A percentile compares a stretch with the other conserved stretches of the same genome.
These are phyloP conservation scores for Erodium trifolium DNA, from an alignment of 441 rosid species.

Conservation along the genomic window DNA sequence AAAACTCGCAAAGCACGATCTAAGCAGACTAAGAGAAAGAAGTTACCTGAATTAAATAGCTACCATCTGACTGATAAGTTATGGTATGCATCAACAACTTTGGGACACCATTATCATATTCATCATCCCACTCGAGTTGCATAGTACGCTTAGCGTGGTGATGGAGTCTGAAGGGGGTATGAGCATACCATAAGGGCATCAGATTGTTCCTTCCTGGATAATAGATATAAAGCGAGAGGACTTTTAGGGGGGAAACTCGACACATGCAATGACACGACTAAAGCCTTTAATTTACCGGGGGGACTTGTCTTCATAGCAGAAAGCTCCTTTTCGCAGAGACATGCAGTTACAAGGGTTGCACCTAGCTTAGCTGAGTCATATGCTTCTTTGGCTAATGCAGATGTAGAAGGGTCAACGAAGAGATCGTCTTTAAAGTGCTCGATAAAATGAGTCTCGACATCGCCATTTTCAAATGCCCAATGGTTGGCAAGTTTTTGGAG, in stretches of 20 bases:
- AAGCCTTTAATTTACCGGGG: conserved; percentile 42
- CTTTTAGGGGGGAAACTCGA: not conserved
- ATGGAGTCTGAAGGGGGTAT: conserved; percentile 82
- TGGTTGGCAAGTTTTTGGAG: conserved; percentile 73
- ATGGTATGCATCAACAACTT: conserved; percentile 37
- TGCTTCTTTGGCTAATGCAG: conserved; percentile 37
- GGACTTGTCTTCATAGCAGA: conserved; percentile 32
- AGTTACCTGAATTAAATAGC: conserved; percentile 58
- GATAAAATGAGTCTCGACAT: conserved; percentile 93
- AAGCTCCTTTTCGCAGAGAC: conserved; percentile 52
- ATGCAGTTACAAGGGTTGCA: conserved; percentile 67
- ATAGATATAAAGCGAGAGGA: conserved; percentile 21
- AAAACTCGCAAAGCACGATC: too few relatives aligned
- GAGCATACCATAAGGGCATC: conserved; percentile 57
- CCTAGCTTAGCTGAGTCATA: conserved; percentile 38
- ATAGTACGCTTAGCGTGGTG: conserved; percentile 47
- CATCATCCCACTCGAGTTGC: conserved; percentile 76
- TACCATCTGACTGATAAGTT: conserved; percentile 49
- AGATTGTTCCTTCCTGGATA: conserved; percentile 43
- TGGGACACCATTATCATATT: conserved; percentile 37
- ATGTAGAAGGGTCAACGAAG: conserved; percentile 51
- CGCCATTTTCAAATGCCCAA: conserved; percentile 61
- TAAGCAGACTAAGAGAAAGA: conserved; percentile 17
- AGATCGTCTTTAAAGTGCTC: conserved; percentile 71
- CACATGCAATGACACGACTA: conserved; percentile 18